Evolutionary conservation across 306 rosid genomes (phyloP), one percentile per base, ranked within the genome.

Genomic region (Dryas octopetala): DNA sequence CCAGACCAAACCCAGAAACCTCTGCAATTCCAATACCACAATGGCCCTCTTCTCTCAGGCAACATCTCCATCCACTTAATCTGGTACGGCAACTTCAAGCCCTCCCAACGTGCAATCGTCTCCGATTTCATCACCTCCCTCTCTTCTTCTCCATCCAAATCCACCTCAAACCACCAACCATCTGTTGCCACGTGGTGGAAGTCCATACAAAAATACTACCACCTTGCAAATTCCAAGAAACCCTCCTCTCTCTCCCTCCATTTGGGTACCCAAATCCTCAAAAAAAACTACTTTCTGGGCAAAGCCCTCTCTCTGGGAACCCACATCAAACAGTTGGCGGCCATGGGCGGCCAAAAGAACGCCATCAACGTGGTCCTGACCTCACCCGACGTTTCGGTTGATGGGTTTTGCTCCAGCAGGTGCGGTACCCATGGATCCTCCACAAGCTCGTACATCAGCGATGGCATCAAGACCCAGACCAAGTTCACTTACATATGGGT

Each of bases 71-170:
- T 88, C 69, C 87, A 92, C 75, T 85, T 92, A 11, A 86, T 93
- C 4, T 93, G 94, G 94, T 93, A 93, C 52, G 98, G 93, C 4
- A 82, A 77, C 9, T 93, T 93, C 88, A 87, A 43, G 3, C 87
- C 92, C 4, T 80, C 92, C 68, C 96, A 90, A 60, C 76, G 83
- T 15, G 88, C 91, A 15, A 86, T 87, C 40, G 50, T 90, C 71
- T 14, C 89, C 8, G 90, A 93, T 61, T 93, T 93, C 80, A 47
- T 93, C 71, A 17, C 87, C 80, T 92, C 96, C 40, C 80, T 87
- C 26, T 79, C 88, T 40, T 54, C 93, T 62, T 50, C 82, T 14
- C n/a, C 73, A 46, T 59, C 76, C 50, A 63, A 72, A 5, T 17
- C 88, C 53, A 0, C 10, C 19, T 40, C 23, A 4, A 2, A 62